Base-by-base conservation (phyloP, 768 basidiomycete species). In the Hericium rajendrae region DNA sequence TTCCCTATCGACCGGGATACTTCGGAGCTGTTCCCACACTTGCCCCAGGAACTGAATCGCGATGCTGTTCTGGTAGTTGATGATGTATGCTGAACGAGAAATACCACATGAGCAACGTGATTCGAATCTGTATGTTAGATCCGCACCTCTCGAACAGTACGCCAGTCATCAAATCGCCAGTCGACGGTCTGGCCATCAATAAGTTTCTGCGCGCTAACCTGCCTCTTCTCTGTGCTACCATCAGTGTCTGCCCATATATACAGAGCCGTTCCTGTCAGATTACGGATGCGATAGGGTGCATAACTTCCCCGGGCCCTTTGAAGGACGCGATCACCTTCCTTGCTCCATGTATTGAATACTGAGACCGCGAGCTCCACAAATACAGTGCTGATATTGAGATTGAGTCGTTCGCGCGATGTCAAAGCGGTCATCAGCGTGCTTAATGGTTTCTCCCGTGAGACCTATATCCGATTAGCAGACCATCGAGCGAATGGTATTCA, bases 151-250 rank as follows among this genome's bases (percentile, higher is more conserved):
- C 97, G 84, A 75, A 90, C 85, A 4, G 86, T 87, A 68, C 86
- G 87, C 88, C 92, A 93, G 66, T 98, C 94, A 67, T 97, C 94
- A 65, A 98, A 97, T 56, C 97, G 79, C 97, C 97, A 98, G 57
- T 97, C 94, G 4, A 91, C 74, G 8, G 78, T 83, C 65, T 90
- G 79, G 39, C 88, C 86, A 61, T 92, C 80, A 18, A 81, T 73
- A 39, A 99, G 72, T 64, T 84, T 81, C 46, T 83, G 76, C 32
- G 78, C 73, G 32, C 75, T 74, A 2, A 73, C 68, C 57, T 82
- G 79, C 49, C 77, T 78, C 13, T 72, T 68, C 55, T 71, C 73
- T 24, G 69, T 62, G 62, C 64, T 78, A 38, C 79, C 79, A 51
- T 90, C 88, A 18, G 78, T 68, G 62, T 95, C 93, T 2, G 92